Percentiles rank a stretch among this genome's conserved stretches.
phyloP scores from a whole-genome alignment of 2,329 filamentous ascomycete genomes.

The Dryadomyces quercus-mongolicae region DNA sequence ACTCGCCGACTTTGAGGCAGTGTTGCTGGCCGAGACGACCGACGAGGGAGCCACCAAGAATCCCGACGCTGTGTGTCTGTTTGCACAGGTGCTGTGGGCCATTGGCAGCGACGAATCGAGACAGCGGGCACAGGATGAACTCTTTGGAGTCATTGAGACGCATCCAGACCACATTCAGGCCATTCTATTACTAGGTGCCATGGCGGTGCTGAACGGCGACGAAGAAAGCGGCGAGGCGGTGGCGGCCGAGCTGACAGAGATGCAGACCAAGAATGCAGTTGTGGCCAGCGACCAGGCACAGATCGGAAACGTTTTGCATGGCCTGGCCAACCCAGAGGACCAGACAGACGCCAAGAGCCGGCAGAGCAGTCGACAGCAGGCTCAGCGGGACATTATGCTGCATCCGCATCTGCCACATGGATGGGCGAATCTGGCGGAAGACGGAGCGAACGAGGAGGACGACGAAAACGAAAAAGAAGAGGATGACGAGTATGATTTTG shows the following conservation, averaged over 20 bases:
- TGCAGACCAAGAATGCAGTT: slow-evolving; percentile 56
- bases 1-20: slow-evolving; percentile 67
- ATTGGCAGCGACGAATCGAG: slow-evolving; percentile 65
- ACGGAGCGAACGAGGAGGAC: slow-evolving; percentile 24
- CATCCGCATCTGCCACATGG: slow-evolving; percentile 67
- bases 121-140: slow-evolving; percentile 61
- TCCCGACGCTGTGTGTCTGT: slow-evolving; percentile 73
- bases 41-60: slow-evolving; percentile 58
- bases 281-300: slow-evolving; percentile 51
- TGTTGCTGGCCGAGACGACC: slow-evolving; percentile 58
- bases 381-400: slow-evolving; percentile 68
- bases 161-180: slow-evolving; percentile 67
- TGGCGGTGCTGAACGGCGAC: slow-evolving; percentile 72
- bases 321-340: slow-evolving; percentile 44
- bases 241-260: slow-evolving; percentile 57
- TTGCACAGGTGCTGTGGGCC: slow-evolving; percentile 90
- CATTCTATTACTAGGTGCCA: slow-evolving; percentile 68
- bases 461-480: slow-evolving; percentile 30
- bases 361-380: slow-evolving; percentile 41
- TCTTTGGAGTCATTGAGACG: slow-evolving; percentile 69
- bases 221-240: slow-evolving; percentile 71
- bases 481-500: slow-evolving; percentile 35
- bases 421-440: slow-evolving; percentile 60
- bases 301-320: slow-evolving; percentile 64
- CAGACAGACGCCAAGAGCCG: slow-evolving; percentile 33